A percentile compares a stretch with the other conserved stretches of the same genome.
These are phyloP conservation scores for Puccinia polysora DNA, from an alignment of 1,284 basidiomycete genomes.

Conservation along the genomic window DNA sequence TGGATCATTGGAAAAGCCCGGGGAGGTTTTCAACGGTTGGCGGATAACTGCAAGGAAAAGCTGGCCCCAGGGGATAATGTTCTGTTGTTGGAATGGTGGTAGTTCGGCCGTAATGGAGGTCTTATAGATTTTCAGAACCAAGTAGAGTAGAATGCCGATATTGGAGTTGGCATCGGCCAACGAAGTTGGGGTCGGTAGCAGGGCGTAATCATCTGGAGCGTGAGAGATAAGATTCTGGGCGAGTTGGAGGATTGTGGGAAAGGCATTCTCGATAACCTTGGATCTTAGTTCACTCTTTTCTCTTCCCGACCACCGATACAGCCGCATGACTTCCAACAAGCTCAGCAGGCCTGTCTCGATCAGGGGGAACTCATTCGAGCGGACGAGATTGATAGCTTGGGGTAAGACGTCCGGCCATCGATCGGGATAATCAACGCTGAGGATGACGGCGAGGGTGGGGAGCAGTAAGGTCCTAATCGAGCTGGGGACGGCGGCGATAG, in stretches of 20 bases:
- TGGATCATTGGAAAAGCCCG: constrained; percentile 63
- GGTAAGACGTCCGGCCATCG: constrained; percentile 27
- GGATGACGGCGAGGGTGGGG: constrained; percentile 30
- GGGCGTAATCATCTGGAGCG: not conserved
- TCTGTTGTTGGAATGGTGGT: constrained; percentile 69
- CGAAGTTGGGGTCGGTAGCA: constrained; percentile 1
- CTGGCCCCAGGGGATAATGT: constrained; percentile 74
- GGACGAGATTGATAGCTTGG: constrained; percentile 11
- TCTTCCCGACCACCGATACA: constrained; percentile 23
- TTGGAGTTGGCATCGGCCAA: constrained; percentile 29
- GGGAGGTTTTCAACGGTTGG: constrained; percentile 59
- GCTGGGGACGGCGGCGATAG: not conserved
- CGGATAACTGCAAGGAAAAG: constrained; percentile 73
- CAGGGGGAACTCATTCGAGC: not conserved
- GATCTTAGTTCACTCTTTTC: constrained; percentile 9
- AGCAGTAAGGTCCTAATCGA: constrained; percentile 18
- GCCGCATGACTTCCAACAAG: constrained; percentile 26
- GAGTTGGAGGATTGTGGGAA: constrained; percentile 17
- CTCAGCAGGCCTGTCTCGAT: constrained; percentile 20
- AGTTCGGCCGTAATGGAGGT: constrained; percentile 69
- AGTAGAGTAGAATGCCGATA: constrained; percentile 19
- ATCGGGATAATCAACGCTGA: constrained; percentile 18
- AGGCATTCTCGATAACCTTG: constrained; percentile 8
- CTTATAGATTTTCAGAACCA: constrained; percentile 53
- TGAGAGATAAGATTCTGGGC: constrained; percentile 10